These are phyloP conservation scores for Elymus sibiricus DNA, from an alignment of 176 grass and related monocot genomes.

Conservation along the genomic window DNA sequence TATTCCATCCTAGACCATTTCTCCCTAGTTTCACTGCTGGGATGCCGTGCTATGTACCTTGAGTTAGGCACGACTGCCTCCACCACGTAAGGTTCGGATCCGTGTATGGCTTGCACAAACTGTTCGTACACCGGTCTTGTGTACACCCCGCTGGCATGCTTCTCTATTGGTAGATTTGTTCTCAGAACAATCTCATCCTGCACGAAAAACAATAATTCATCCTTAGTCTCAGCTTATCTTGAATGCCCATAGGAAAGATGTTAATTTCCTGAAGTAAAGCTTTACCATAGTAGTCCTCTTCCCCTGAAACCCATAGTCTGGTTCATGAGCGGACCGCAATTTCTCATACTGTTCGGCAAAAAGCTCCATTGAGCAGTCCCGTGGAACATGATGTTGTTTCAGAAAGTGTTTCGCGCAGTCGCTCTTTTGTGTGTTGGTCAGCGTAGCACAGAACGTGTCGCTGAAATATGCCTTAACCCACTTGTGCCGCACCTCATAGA, in stretches of 20 bases:
- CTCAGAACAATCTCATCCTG: neutral
- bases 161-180: slow-evolving; percentile 1
- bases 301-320: neutral
- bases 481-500: slow-evolving; percentile 9
- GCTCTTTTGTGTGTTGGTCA: neutral
- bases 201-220: neutral
- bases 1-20: slow-evolving; percentile 9
- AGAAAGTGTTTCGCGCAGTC: neutral
- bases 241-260: neutral
- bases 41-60: neutral
- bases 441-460: neutral
- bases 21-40: neutral
- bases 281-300: neutral
- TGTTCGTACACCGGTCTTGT: neutral
- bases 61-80: neutral
- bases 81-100: neutral
- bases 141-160: neutral
- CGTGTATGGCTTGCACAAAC: neutral
- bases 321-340: neutral
- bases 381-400: neutral
- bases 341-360: neutral
- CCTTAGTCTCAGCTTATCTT: neutral
- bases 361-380: neutral
- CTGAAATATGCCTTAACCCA: neutral
- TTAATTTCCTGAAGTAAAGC: neutral